Percentiles rank a stretch among this genome's conserved stretches.
These are phyloP conservation scores for Teratosphaeria nubilosa DNA, from an alignment of 2,329 filamentous ascomycete genomes.

Conservation along the genomic window DNA sequence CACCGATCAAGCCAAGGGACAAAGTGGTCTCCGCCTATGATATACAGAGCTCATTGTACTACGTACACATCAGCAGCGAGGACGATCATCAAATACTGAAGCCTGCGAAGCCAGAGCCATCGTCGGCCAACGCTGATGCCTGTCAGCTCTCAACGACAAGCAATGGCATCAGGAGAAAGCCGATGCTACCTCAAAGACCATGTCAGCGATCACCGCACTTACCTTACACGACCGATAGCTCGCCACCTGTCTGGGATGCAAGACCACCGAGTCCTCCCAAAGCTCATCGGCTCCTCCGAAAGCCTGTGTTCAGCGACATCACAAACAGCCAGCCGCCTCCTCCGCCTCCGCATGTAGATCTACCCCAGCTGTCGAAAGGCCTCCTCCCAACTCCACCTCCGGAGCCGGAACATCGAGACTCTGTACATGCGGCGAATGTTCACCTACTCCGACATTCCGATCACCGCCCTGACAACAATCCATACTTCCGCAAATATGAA, in stretches of 20 bases:
- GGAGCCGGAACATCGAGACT: conserved; percentile 9
- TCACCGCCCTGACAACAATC: conserved; percentile 15
- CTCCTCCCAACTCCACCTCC: conserved; percentile 19
- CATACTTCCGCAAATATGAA: conserved; percentile 12
- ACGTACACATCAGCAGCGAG: conserved; percentile 63
- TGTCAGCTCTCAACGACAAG: conserved; percentile 10
- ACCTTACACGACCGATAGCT: conserved; percentile 8
- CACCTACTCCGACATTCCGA: conserved; percentile 13
- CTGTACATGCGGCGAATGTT: conserved; percentile 15
- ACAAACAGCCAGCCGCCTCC: background rate
- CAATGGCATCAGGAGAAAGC: conserved; percentile 1
- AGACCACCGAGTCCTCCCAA: conserved; percentile 5
- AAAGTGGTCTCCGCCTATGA: conserved; percentile 86
- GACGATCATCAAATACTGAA: conserved; percentile 42
- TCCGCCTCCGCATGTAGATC: conserved; percentile 3
- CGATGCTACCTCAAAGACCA: background rate
- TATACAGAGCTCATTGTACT: conserved; percentile 80
- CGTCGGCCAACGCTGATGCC: conserved; percentile 6
- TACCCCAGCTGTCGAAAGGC: conserved; percentile 13
- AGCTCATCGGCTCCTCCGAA: conserved; percentile 12
- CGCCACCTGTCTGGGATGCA: background rate
- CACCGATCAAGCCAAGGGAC: conserved; percentile 75
- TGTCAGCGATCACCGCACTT: background rate
- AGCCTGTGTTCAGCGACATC: conserved; percentile 10
- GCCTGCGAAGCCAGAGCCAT: background rate